Evolutionary conservation across 2,329 filamentous ascomycete species (phyloP).

Genomic region (Claviceps capensis): DNA sequence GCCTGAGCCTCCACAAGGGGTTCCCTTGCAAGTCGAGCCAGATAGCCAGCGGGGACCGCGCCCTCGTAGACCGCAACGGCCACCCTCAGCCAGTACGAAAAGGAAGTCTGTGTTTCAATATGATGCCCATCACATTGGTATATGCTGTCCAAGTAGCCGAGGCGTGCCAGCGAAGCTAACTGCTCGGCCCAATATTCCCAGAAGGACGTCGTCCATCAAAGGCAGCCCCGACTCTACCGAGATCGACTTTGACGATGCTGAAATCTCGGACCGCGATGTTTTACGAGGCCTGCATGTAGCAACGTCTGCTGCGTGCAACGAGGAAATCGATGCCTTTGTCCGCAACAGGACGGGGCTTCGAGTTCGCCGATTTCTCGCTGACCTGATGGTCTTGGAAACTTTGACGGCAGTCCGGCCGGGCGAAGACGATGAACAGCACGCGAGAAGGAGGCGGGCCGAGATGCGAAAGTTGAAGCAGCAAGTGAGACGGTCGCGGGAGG

Average conservation of each 20-base stretch:
- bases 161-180: slow-evolving; percentile 12
- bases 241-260: slow-evolving; percentile 20
- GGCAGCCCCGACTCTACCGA: slow-evolving; percentile 10
- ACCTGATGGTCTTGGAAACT: slow-evolving; percentile 36
- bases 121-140: slow-evolving; percentile 12
- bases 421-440: slow-evolving; percentile 14
- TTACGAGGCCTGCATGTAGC: slow-evolving; percentile 41
- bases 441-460: slow-evolving; percentile 16
- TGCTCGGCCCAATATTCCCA: slow-evolving; percentile 21
- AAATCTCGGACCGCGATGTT: slow-evolving; percentile 36
- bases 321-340: slow-evolving; percentile 38
- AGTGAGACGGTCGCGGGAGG: slow-evolving; percentile 20
- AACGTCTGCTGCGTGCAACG: slow-evolving; percentile 41
- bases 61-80: not conserved
- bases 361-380: slow-evolving; percentile 40
- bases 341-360: slow-evolving; percentile 36
- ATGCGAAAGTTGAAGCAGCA: slow-evolving; percentile 23
- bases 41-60: not conserved
- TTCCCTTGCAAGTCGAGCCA: not conserved
- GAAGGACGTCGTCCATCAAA: slow-evolving; percentile 22
- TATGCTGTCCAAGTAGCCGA: slow-evolving; percentile 16
- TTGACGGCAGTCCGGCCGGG: slow-evolving; percentile 20
- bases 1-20: not conserved
- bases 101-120: slow-evolving; percentile 2
- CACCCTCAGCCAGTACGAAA: not conserved